phyloP scores from a whole-genome alignment of 2,329 filamentous ascomycete genomes.

The Canariomyces notabilis region DNA sequence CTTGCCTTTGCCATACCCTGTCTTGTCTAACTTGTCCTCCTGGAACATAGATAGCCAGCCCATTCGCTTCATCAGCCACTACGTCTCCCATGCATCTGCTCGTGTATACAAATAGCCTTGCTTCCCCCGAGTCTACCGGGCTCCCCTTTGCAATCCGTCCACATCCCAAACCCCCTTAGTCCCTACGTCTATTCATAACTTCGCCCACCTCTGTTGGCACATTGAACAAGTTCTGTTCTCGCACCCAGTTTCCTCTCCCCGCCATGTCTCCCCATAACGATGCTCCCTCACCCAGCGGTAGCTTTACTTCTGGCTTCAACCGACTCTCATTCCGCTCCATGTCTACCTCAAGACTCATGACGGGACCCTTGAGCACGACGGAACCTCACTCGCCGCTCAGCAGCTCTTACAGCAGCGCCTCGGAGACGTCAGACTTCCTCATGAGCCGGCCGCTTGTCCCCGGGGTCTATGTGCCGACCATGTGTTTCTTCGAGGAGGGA shows the following conservation, averaged over 20 bases:
- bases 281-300: slow-evolving; percentile 41
- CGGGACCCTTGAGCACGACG: slow-evolving; percentile 25
- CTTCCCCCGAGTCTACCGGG: slow-evolving; percentile 3
- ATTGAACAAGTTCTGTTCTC: no score
- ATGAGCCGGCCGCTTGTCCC: slow-evolving; percentile 36
- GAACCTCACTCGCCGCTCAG: slow-evolving; percentile 35
- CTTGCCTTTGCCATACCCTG: slow-evolving; percentile 17
- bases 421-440: slow-evolving; percentile 30
- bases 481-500: slow-evolving; percentile 64
- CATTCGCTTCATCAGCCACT: slow-evolving; percentile 14
- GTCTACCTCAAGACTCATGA: slow-evolving; percentile 30
- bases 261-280: slow-evolving; percentile 45
- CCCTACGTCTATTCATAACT: background rate
- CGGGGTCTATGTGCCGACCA: slow-evolving; percentile 67
- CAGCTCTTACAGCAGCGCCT: slow-evolving; percentile 40
- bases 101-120: slow-evolving; percentile 25
- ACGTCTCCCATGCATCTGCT: slow-evolving; percentile 7
- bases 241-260: slow-evolving; percentile 1
- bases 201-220: background rate
- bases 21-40: slow-evolving; percentile 12
- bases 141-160: slow-evolving; percentile 1
- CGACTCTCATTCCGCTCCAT: slow-evolving; percentile 31
- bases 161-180: background rate
- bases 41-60: no score
- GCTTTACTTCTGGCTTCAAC: slow-evolving; percentile 40